Evolutionary conservation across 2,329 filamentous ascomycete species (phyloP).

Genomic region (Colletotrichum plurivorum): DNA sequence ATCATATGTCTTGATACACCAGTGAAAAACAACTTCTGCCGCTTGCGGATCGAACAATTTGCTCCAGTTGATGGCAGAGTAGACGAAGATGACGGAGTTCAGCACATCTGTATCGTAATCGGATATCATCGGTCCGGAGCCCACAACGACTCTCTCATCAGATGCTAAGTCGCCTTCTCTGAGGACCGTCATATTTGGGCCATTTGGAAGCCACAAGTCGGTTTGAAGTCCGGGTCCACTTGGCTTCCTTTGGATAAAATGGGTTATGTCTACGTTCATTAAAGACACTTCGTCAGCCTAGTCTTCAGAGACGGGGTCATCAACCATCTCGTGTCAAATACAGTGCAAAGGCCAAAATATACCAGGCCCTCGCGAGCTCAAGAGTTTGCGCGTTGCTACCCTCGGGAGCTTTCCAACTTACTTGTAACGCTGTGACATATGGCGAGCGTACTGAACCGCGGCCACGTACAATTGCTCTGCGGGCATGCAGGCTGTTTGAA

Average conservation of each 20-base stretch:
- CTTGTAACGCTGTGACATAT: background rate
- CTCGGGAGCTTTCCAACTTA: too few relatives aligned
- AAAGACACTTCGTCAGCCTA: too few relatives aligned
- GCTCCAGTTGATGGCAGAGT: constrained; percentile 2
- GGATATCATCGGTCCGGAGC: background rate
- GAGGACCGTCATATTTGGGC: too few relatives aligned
- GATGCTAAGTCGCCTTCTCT: background rate
- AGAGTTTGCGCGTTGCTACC: too few relatives aligned
- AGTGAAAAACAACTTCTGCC: constrained; percentile 15
- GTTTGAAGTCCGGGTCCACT: too few relatives aligned
- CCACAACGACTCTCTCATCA: background rate
- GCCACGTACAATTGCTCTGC: constrained; percentile 28
- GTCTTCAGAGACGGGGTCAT: too few relatives aligned
- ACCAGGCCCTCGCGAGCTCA: background rate
- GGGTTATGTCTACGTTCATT: too few relatives aligned
- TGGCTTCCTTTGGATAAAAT: too few relatives aligned
- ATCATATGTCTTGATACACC: constrained; percentile 23
- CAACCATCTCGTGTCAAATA: too few relatives aligned
- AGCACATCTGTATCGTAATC: background rate
- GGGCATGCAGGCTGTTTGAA: constrained; percentile 12
- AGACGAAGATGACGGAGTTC: constrained; percentile 15
- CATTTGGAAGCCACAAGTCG: background rate
- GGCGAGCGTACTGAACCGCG: constrained; percentile 17
- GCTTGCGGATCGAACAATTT: too few relatives aligned
- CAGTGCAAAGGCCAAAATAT: too few relatives aligned